A percentile compares a stretch with the other conserved stretches of the same genome.
phyloP scores from a whole-genome alignment of 176 grass and related monocot genomes.

The Lolium multiflorum region DNA sequence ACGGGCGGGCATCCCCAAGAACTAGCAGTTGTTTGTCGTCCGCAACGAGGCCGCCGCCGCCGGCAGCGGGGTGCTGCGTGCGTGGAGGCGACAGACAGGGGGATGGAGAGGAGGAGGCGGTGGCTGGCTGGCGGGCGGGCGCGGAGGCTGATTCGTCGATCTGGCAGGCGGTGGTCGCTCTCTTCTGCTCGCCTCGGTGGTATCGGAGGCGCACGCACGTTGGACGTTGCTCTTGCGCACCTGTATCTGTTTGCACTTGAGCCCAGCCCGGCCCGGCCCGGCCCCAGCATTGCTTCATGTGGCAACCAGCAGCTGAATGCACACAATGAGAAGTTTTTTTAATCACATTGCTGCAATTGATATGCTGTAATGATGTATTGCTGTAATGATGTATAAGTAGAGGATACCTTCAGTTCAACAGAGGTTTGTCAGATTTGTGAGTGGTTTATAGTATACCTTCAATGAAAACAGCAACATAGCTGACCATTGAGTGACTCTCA shows the following conservation, averaged over 20 bases:
- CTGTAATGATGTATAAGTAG: no score
- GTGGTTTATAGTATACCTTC: no score
- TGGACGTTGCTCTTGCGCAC: neutral
- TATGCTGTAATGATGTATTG: no score
- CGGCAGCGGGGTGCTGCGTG: conserved; percentile 34
- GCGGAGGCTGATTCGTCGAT: conserved; percentile 4
- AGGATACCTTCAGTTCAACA: no score
- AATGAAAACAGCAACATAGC: neutral
- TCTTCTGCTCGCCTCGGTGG: conserved; percentile 33
- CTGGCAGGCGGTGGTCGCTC: neutral
- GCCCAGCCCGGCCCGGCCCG: conserved; percentile 33
- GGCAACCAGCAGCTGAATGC: neutral
- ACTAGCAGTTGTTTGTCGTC: neutral
- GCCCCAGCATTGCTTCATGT: neutral
- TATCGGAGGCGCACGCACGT: conserved; percentile 18
- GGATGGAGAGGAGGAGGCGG: neutral
- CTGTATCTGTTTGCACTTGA: neutral
- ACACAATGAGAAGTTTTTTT: neutral
- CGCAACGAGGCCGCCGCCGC: conserved; percentile 12
- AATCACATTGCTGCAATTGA: no score
- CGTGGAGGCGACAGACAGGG: conserved; percentile 21
- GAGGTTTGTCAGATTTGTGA: no score
- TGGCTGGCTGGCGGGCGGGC: neutral
- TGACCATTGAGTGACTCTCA: neutral
- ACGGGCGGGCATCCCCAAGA: conserved; percentile 51